Evolutionary conservation across 371 early-diverging fungal species (phyloP), one percentile per base, ranked within the genome.

Genomic region (Amoeboaphelidium protococcarum): DNA sequence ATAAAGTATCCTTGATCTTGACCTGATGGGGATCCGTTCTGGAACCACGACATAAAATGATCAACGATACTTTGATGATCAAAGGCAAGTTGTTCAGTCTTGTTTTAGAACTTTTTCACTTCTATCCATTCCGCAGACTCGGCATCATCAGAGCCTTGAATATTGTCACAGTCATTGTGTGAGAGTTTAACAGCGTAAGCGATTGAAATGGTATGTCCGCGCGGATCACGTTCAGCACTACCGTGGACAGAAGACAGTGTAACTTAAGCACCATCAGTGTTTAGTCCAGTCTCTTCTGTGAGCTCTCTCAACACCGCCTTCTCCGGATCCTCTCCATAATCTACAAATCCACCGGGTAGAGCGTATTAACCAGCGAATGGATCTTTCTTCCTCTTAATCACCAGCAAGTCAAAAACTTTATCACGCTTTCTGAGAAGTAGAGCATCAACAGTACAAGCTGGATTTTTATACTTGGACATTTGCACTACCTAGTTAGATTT

Each of bases 321-420:
- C 25, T 31, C 40, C 20, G 55, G 55, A 25, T 54, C 55, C 45
- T 54, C 55, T 20, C 55, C 52, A 47, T 54, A 54, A 42, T 54
- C 55, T 26, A 52, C 40, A 27, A 52, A 52, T 13, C 52, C 52
- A 25, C 52, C 52, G 46, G 40, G 6, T 45, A 31, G 16, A 31
- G 37, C 37, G 37, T 31, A 31, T 10, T 10, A 31, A 10, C 37
- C 37, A 6, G 6, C 16, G 37, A 31, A 31, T 31, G 37, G 37
- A 31, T 31, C 37, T 16, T 16, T 31, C 10, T 16, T 16, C 6
- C 37, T 6, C 16, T 31, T 6, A 10, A 31, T 31, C 37, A 31
- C 16, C 16, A 31, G 16, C n/a, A n/a, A n/a, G n/a, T n/a, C n/a
- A n/a, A n/a, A n/a, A 6, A 31, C 37, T 31, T 31, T 31, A 16